Percentiles rank a stretch among this genome's conserved stretches.
Evolutionary conservation across 2,329 filamentous ascomycete genomes (phyloP).

Genomic region (Ophiostoma triangulosporum): DNA sequence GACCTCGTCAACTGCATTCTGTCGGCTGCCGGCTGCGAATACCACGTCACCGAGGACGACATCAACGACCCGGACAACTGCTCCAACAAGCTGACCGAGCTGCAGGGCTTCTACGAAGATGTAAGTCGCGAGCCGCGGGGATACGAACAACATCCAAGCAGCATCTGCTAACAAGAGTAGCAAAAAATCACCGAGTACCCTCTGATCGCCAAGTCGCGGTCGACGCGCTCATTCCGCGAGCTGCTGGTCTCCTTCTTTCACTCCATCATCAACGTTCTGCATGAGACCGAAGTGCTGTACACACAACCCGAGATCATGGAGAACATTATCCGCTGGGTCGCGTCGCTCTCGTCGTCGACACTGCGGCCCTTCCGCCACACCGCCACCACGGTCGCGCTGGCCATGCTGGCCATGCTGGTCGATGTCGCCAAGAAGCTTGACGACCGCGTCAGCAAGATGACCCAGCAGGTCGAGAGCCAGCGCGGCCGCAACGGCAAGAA

Average conservation of each 20-base stretch:
- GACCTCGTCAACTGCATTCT: conserved; percentile 56
- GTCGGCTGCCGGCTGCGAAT: conserved; percentile 64
- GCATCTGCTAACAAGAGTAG: conserved; percentile 21
- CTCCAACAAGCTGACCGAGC: conserved; percentile 60
- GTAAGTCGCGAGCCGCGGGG: conserved; percentile 29
- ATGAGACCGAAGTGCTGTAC: conserved; percentile 72
- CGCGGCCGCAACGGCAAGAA: conserved; percentile 51
- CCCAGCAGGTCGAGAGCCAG: conserved; percentile 68
- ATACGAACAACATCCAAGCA: neutral
- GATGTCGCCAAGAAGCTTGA: conserved; percentile 30
- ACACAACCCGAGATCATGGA: conserved; percentile 65
- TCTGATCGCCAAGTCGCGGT: conserved; percentile 68
- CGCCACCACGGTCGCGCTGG: conserved; percentile 69
- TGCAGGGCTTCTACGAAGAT: conserved; percentile 80
- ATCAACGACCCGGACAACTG: conserved; percentile 84
- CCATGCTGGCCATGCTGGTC: conserved; percentile 64
- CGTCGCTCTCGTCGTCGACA: conserved; percentile 76
- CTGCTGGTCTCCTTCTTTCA: conserved; percentile 68
- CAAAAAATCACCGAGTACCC: conserved; percentile 83
- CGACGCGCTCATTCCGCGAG: conserved; percentile 63
- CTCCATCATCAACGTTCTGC: conserved; percentile 61
- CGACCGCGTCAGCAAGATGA: conserved; percentile 55
- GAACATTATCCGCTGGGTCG: conserved; percentile 81
- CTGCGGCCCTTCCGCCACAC: conserved; percentile 90
- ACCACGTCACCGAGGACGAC: conserved; percentile 67